Percentiles rank a stretch among this genome's conserved stretches.
These are phyloP conservation scores for Nepenthes mirabilis DNA, from an alignment of 148 eudicot species.

Conservation along the genomic window DNA sequence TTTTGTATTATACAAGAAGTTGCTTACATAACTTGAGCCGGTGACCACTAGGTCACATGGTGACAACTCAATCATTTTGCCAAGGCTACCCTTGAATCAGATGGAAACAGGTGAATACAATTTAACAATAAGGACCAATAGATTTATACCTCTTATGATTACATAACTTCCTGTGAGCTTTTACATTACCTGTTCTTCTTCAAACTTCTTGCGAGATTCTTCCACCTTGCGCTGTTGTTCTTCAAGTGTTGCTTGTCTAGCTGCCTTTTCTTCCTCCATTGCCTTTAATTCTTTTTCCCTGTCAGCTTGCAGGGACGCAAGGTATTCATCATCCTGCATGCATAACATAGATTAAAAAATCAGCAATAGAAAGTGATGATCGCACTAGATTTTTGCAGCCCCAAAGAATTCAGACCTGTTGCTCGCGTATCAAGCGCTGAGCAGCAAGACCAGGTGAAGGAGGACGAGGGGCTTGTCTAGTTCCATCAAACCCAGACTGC, in stretches of 20 bases:
- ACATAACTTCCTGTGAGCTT: too few species aligned
- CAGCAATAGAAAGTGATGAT: background rate
- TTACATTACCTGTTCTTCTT: constrained; percentile 63
- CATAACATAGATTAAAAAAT: constrained; percentile 1
- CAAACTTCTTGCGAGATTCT: constrained; percentile 40
- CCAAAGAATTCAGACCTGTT: constrained; percentile 40
- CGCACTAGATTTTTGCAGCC: background rate
- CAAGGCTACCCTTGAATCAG: too few species aligned
- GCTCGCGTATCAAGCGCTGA: constrained; percentile 80
- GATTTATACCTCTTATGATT: too few species aligned
- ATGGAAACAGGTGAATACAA: background rate
- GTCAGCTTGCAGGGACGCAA: constrained; percentile 93
- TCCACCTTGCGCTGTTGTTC: constrained; percentile 65
- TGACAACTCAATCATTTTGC: too few species aligned
- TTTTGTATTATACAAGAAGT: too few species aligned
- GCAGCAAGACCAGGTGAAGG: constrained; percentile 82
- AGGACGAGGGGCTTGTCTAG: constrained; percentile 51
- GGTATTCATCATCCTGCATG: constrained; percentile 82
- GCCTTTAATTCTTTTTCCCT: constrained; percentile 74
- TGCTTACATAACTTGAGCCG: too few species aligned
- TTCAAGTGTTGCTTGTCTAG: constrained; percentile 57
- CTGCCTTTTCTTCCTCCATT: constrained; percentile 54
- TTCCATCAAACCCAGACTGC: constrained; percentile 37
- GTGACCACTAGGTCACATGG: too few species aligned
- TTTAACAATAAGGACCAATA: background rate